Conservation (phyloP, 768 basidiomycete species). For the Termitomyces heimii region DNA sequence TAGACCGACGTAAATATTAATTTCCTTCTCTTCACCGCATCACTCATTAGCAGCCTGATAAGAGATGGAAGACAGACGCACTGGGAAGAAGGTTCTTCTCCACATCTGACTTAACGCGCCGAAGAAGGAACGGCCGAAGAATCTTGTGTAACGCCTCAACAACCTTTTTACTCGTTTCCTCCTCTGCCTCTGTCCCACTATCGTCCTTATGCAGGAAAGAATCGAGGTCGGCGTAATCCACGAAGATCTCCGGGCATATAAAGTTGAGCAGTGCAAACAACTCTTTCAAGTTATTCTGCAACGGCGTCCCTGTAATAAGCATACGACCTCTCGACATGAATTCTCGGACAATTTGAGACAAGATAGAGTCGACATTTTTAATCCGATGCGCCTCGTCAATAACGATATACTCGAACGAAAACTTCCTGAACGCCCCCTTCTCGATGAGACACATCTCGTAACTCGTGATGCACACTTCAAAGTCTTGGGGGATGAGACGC, state of each 20-base stretch:
- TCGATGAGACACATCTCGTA: slow-evolving; percentile 98
- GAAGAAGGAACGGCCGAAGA: slow-evolving; percentile 86
- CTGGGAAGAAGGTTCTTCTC: slow-evolving; percentile 95
- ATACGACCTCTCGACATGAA: slow-evolving; percentile 87
- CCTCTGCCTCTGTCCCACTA: slow-evolving; percentile 56
- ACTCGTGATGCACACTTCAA: slow-evolving; percentile 92
- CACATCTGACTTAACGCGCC: slow-evolving; percentile 93
- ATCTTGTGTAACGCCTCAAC: slow-evolving; percentile 98
- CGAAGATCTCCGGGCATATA: slow-evolving; percentile 95
- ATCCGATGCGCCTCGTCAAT: slow-evolving; percentile 99
- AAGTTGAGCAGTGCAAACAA: slow-evolving; percentile 91
- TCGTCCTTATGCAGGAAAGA: slow-evolving; percentile 91
- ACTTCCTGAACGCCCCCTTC: slow-evolving; percentile 86
- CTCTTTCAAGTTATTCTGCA: slow-evolving; percentile 97
- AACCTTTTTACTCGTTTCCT: slow-evolving; percentile 85
- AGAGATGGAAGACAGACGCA: slow-evolving; percentile 24
- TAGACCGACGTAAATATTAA: slow-evolving; percentile 96
- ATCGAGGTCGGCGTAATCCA: slow-evolving; percentile 86
- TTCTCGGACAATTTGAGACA: slow-evolving; percentile 89
- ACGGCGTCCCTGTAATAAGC: slow-evolving; percentile 93
- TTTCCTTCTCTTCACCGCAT: slow-evolving; percentile 75
- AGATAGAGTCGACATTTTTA: slow-evolving; percentile 96
- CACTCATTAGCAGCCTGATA: slow-evolving; percentile 1
- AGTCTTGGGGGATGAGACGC: slow-evolving; percentile 78
- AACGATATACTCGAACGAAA: slow-evolving; percentile 95